phyloP scores from a whole-genome alignment of 1,139 yeast genomes.

The Meyerozyma sp. region DNA sequence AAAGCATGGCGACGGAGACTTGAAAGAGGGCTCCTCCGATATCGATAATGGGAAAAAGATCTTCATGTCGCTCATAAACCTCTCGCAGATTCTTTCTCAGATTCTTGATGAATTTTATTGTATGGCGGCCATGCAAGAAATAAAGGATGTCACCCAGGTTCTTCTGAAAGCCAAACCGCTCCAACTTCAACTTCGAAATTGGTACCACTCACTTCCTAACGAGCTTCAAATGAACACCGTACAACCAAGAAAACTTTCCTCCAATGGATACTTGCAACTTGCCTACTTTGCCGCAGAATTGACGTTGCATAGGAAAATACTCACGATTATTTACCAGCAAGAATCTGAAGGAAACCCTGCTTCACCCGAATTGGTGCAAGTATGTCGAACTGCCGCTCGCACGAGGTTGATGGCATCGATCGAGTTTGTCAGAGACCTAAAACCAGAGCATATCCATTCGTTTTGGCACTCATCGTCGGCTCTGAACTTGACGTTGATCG shows the following conservation, averaged over 20 bases:
- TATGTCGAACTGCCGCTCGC: constrained; percentile 80
- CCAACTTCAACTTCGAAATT: constrained; percentile 68
- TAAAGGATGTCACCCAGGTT: constrained; percentile 58
- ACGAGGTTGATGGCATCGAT: constrained; percentile 77
- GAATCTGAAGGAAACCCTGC: constrained; percentile 38
- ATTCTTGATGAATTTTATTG: constrained; percentile 69
- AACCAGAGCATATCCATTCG: constrained; percentile 76
- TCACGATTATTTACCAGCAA: constrained; percentile 49
- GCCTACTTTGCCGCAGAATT: constrained; percentile 87
- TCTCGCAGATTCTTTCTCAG: constrained; percentile 68
- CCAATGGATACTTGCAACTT: constrained; percentile 72
- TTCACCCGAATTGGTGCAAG: constrained; percentile 51
- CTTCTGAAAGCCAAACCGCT: constrained; percentile 77
- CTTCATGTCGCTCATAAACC: constrained; percentile 63
- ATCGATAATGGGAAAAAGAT: constrained; percentile 68
- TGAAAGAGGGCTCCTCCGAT: constrained; percentile 60
- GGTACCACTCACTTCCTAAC: constrained; percentile 79
- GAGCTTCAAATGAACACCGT: constrained; percentile 61
- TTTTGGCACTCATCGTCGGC: constrained; percentile 87
- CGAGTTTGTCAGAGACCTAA: constrained; percentile 69
- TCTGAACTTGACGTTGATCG: constrained; percentile 72
- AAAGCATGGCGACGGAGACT: constrained; percentile 52
- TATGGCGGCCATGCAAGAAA: constrained; percentile 53
- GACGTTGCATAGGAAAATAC: constrained; percentile 75
- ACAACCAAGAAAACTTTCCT: constrained; percentile 55